Base-by-base conservation (phyloP, 2,329 filamentous ascomycete genomes). In the Colletotrichum musae region DNA sequence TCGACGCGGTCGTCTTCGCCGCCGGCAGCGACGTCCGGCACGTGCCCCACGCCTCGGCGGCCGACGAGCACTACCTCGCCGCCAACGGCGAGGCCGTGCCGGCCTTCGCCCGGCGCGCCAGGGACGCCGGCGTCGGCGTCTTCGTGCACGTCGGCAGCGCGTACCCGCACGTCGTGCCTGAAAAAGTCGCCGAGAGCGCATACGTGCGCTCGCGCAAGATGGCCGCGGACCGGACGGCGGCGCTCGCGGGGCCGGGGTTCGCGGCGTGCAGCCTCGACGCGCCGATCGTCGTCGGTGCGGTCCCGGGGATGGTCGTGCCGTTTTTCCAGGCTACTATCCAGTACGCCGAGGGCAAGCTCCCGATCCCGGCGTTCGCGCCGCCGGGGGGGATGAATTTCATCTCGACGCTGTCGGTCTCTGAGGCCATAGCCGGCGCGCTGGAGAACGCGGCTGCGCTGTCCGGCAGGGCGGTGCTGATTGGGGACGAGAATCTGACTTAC, bases 21-120 rank as follows among this genome's bases (percentile, higher is more conserved):
- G 68, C 68, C 6, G 63, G 68, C 9, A 57, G 63, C 47, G 68
- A 70, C 28, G 32, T 58, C 18, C 64, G 68, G 4, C 68, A 70
- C 28, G 63, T 70, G 3, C 68, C 68, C 4, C 12, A 39, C 2
- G 68, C 28, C 15, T 36, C 62, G 24, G 26, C 32, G 6, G 58
- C 58, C 6, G 58, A 67, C 45, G 18, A 53, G 2, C 58, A 62
- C 26, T 52, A 62, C 21, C 48, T 70, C 13, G 28, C 56, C 13
- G 63, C 48, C 32, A 70, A 70, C 24, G 63, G 58, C 1, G 39
- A 58, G 18, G 53, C 63, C 18, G 18, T 67, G 2, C 68, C 68
- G 18, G 39, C 53, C 7, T 70, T 70, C 16, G 58, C 48, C 6
- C n/a, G 39, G 6, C 6, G 53, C 24, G 63, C 63, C 2, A 32